These are phyloP conservation scores for Penicillium sp. DNA, from an alignment of 2,329 filamentous ascomycete species.

Conservation along the genomic window DNA sequence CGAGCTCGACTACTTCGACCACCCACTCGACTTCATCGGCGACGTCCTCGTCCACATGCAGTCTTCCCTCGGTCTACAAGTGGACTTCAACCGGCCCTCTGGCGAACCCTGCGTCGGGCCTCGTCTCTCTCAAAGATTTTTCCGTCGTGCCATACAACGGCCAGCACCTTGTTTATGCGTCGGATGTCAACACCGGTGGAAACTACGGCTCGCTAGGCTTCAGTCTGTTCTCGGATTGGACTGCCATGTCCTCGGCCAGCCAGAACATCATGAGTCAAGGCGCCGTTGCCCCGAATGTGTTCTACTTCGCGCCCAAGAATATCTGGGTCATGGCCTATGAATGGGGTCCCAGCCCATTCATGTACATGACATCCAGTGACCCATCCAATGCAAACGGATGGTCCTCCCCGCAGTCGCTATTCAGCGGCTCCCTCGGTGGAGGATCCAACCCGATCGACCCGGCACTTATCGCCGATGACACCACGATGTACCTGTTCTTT, in stretches of 20 bases:
- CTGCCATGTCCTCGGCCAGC: background rate
- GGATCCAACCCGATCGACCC: slow-evolving; percentile 62
- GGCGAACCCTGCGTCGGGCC: slow-evolving; percentile 55
- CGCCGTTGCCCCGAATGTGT: slow-evolving; percentile 63
- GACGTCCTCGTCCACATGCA: background rate
- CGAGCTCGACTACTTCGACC: background rate
- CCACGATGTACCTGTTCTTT: slow-evolving; percentile 69
- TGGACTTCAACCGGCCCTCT: slow-evolving; percentile 58
- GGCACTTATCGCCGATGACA: slow-evolving; percentile 62
- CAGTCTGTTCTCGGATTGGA: slow-evolving; percentile 23
- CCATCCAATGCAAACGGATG: slow-evolving; percentile 61
- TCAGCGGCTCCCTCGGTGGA: slow-evolving; percentile 54
- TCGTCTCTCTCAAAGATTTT: slow-evolving; percentile 65
- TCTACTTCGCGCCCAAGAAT: slow-evolving; percentile 63
- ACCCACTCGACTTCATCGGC: background rate
- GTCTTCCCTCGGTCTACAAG: slow-evolving; percentile 57
- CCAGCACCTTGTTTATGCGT: slow-evolving; percentile 63
- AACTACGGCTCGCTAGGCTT: slow-evolving; percentile 63
- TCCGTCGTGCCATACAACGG: slow-evolving; percentile 58
- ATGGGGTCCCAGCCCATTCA: slow-evolving; percentile 62
- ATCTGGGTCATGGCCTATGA: slow-evolving; percentile 68
- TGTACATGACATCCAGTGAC: slow-evolving; percentile 61
- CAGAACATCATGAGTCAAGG: slow-evolving; percentile 26
- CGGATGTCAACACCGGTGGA: slow-evolving; percentile 47
- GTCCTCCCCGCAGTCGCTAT: slow-evolving; percentile 57